phyloP scores from a whole-genome alignment of 164 flowering plant species.

The Berberis thunbergii region DNA sequence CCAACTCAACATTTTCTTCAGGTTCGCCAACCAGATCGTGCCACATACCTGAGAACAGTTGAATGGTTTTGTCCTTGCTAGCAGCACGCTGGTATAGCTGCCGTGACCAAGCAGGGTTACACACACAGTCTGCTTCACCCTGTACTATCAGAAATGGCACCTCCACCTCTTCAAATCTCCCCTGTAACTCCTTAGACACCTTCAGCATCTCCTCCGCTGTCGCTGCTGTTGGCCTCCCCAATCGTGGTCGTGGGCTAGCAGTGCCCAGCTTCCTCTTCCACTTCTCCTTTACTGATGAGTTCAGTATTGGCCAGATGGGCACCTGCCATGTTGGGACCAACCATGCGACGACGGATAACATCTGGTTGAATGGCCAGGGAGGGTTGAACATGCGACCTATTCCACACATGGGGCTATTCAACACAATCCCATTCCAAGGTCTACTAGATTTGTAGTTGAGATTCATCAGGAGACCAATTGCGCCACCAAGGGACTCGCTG shows the following conservation, averaged over 20 bases:
- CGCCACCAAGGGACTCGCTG: conserved; percentile 93
- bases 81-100: conserved; percentile 54
- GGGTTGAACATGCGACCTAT: conserved; percentile 84
- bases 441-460: conserved; percentile 15
- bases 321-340: conserved; percentile 75
- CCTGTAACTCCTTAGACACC: conserved; percentile 62
- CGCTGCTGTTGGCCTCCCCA: conserved; percentile 62
- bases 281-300: conserved; percentile 75
- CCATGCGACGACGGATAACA: conserved; percentile 48
- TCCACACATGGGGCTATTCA: conserved; percentile 96
- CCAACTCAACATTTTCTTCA: conserved; percentile 66
- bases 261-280: conserved; percentile 71
- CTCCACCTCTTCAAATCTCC: conserved; percentile 53
- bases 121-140: conserved; percentile 56
- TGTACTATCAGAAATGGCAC: conserved; percentile 69
- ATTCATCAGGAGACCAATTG: conserved; percentile 66
- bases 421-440: conserved; percentile 60
- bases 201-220: conserved; percentile 74
- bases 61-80: conserved; percentile 69
- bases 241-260: conserved; percentile 48
- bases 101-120: conserved; percentile 75
- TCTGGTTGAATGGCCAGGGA: conserved; percentile 92
- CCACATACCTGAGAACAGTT: conserved; percentile 74
- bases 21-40: conserved; percentile 86
- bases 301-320: conserved; percentile 67